Evolutionary conservation across 2,329 filamentous ascomycete species (phyloP).

Genomic region (Alternaria brassicicola): DNA sequence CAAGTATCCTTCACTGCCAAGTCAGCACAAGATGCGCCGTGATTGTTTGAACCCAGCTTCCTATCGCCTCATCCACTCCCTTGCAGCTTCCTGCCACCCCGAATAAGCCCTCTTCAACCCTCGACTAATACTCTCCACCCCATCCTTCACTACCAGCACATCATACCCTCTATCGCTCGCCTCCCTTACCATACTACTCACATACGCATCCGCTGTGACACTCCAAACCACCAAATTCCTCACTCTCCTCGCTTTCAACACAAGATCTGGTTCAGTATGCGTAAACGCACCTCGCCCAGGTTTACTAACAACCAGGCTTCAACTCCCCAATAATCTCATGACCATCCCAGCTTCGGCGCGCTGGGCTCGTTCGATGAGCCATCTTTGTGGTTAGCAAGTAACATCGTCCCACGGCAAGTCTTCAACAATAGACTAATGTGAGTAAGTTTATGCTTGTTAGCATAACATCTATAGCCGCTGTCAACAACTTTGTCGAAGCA

Average conservation of each 20-base stretch:
- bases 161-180: constrained; percentile 63
- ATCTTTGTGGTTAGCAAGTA: constrained; percentile 51
- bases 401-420: constrained; percentile 26
- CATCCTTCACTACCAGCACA: constrained; percentile 59
- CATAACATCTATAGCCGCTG: constrained; percentile 60
- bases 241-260: constrained; percentile 58
- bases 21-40: background rate
- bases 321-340: constrained; percentile 64
- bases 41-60: constrained; percentile 21
- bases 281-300: constrained; percentile 61
- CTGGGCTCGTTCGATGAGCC: constrained; percentile 45
- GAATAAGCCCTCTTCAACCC: constrained; percentile 41
- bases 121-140: constrained; percentile 41
- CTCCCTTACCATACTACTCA: constrained; percentile 62
- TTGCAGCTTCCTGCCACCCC: constrained; percentile 30
- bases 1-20: background rate
- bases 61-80: constrained; percentile 33
- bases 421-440: background rate
- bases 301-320: constrained; percentile 61
- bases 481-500: constrained; percentile 57
- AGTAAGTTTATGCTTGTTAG: constrained; percentile 40
- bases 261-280: constrained; percentile 61
- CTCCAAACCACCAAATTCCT: constrained; percentile 61
- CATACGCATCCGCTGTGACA: constrained; percentile 63
- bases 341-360: constrained; percentile 60